Evolutionary conservation across 2,329 filamentous ascomycete species (phyloP), one percentile per base, ranked within the genome.

Genomic region (Lachnellula cervina): DNA sequence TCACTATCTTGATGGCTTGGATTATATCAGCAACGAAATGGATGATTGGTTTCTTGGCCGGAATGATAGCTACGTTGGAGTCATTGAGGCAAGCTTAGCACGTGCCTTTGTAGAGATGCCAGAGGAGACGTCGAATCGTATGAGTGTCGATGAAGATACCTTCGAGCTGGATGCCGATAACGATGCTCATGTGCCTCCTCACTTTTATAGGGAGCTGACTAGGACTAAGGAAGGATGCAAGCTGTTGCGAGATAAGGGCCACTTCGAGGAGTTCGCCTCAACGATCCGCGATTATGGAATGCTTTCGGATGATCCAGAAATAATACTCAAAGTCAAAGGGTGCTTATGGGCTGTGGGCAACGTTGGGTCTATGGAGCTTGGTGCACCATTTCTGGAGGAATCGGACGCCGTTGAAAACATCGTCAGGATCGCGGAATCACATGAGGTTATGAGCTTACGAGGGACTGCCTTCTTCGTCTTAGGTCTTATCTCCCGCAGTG

Each of bases 21-120:
- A 99, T 74, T 99, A 99, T 70, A 99, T 99, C 71, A 97, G 92
- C 59, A 94, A 96, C 69, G 95, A 99, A 71, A 99, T 99, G 94
- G 94, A 99, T 64, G 95, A 99, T 73, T 99, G 94, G 94, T 99
- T 97, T 69, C 79, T 99, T 32, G 94, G 94, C 14, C 86, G 94
- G 45, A 99, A 99, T 68, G 93, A 99, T 70, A 87, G 86, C n/a
- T 99, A 99, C 64, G 94, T 99, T 50, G 82, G 85, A 38, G 82
- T 97, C 42, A 93, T 99, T 42, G 94, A 99, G 72, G 94, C 95
- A n/a, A 96, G 92, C 53, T 79, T 99, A 51, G 90, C 92, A 34
- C 86, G 90, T 58, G 88, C 92, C 0, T 92, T 96, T 68, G 71
- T 80, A 62, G 62, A 78, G 70, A 64, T 72, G 69, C 60, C 65